Percentiles rank a stretch among this genome's conserved stretches.
Conservation (phyloP, 768 basidiomycete species). For the Amanita pallidorosea region DNA sequence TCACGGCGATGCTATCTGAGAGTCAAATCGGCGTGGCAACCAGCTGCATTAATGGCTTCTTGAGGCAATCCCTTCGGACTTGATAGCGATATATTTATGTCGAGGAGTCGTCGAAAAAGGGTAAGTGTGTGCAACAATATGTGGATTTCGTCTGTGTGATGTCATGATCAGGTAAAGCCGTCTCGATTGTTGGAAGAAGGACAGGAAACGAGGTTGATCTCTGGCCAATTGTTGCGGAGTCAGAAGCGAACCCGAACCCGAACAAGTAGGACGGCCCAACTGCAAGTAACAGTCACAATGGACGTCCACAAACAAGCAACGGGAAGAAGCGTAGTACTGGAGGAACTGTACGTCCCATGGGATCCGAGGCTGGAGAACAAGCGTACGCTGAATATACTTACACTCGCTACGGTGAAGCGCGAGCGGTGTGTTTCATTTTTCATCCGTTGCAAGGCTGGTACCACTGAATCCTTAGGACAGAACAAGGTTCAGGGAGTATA, state of each 20-base stretch:
- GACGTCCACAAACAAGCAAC: not conserved
- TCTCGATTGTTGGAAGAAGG: not conserved
- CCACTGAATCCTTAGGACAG: conserved; percentile 25
- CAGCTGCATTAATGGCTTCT: conserved; percentile 1
- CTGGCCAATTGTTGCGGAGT: not conserved
- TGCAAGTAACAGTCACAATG: not conserved
- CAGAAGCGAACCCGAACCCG: not conserved
- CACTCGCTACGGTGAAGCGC: conserved; percentile 8
- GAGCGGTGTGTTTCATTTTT: conserved; percentile 10
- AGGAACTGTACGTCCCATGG: conserved; percentile 10
- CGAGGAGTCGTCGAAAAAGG: not conserved
- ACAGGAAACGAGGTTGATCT: not conserved
- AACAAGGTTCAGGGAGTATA: conserved; percentile 19
- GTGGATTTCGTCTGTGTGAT: not conserved
- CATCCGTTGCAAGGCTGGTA: conserved; percentile 9
- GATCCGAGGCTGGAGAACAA: conserved; percentile 12
- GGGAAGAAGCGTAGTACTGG: not conserved
- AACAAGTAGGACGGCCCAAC: not conserved
- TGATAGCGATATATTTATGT: not conserved
- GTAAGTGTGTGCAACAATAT: not conserved
- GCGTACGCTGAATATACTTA: conserved; percentile 9
- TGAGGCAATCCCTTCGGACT: not conserved
- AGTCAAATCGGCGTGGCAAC: conserved; percentile 6
- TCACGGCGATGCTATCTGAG: not conserved
- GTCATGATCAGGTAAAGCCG: not conserved